phyloP scores from a whole-genome alignment of 345 rosid genomes.

The Aquilaria sinensis region DNA sequence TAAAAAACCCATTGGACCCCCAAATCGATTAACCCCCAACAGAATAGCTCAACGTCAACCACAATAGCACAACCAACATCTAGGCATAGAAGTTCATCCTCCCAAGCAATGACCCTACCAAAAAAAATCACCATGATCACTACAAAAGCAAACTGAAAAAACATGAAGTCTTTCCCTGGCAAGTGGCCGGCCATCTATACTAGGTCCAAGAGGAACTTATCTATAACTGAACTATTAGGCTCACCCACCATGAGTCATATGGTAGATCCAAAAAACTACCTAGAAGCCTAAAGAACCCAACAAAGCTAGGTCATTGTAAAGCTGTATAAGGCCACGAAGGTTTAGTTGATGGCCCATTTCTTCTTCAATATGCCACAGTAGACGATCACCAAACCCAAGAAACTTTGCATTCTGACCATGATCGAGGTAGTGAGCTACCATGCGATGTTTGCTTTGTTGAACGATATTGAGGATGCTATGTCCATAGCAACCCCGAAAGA shows the following conservation, averaged over 20 bases:
- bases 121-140: constrained; percentile 50
- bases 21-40: constrained; percentile 50
- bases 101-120: constrained; percentile 57
- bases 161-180: constrained; percentile 38
- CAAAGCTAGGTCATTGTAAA: constrained; percentile 44
- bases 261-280: constrained; percentile 34
- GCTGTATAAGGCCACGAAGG: constrained; percentile 65
- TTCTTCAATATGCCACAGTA: constrained; percentile 67
- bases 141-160: constrained; percentile 52
- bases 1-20: constrained; percentile 38
- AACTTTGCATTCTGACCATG: constrained; percentile 48
- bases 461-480: constrained; percentile 32
- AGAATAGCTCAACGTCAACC: constrained; percentile 42
- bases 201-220: not conserved
- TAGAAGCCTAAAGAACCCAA: constrained; percentile 55
- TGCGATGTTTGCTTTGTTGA: constrained; percentile 41
- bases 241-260: constrained; percentile 26
- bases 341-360: constrained; percentile 64
- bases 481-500: constrained; percentile 18
- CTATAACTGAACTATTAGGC: constrained; percentile 19
- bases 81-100: constrained; percentile 65
- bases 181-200: not conserved
- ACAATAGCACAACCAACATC: constrained; percentile 57
- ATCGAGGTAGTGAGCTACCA: constrained; percentile 60
- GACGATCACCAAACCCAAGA: constrained; percentile 52